Base-by-base conservation (phyloP, 345 rosid species). In the Hirschfeldia incana region DNA sequence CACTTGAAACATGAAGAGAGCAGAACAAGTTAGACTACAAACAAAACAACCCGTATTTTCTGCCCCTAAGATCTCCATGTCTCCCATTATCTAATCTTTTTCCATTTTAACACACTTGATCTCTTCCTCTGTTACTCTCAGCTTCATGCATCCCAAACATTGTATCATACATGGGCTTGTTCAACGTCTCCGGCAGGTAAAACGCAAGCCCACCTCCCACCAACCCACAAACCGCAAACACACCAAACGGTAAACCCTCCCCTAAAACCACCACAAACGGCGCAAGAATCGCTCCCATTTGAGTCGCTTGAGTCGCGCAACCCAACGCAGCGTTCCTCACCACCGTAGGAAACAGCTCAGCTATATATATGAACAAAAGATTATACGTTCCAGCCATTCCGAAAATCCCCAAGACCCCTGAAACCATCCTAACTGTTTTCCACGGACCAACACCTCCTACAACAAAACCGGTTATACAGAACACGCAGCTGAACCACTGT, bases 271-370 rank as follows among this genome's bases (percentile, higher is more conserved):
- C 98, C 74, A 94, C 95, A 27, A 94, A 62, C 0, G 98, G 98
- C 11, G 95, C 94, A 74, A 92, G 67, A 13, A 94, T 92, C 10
- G 98, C 98, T 29, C 98, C 97, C 88, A 91, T 86, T 63, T 94
- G 97, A 2, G 91, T 79, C 5, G 94, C 91, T 69, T 92, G 98
- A 21, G 98, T 84, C 2, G 97, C 90, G 16, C 89, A 85, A 1
- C 98, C 97, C 10, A 94, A 88, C 0, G 98, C 97, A 0, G 94
- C 97, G 51, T 92, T 94, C 81, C 98, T 89, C 74, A 92, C 97
- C 72, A 91, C 97, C 0, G 98, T 94, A 0, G 97, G 98, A 75
- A 94, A 94, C 69, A 94, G 77, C 87, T 94, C 98, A 0, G 95
- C 76, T 0, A 91, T 89, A 77, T 94, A 92, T 69, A 94, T 94